Base-by-base conservation (phyloP, 805 yeast species). In the Candida piceae region DNA sequence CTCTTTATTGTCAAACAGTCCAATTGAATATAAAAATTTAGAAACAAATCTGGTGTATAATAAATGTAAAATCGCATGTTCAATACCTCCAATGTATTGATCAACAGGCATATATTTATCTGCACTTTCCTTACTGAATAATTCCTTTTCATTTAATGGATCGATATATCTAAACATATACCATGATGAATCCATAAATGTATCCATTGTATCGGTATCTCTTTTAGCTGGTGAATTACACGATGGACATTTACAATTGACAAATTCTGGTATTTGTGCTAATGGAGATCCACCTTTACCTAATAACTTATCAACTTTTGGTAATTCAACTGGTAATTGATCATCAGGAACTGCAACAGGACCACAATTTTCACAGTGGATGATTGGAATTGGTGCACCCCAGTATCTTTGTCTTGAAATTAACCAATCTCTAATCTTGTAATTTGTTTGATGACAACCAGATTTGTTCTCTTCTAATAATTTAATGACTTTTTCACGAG, bases 131-230 rank as follows among this genome's bases (percentile, higher is more conserved):
- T 57, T 60, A 20, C 52, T 62, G 51, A 90, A 87, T 1, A 86
- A 84, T 28, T 54, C 45, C 0, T 49, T 32, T 0, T 50, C 42
- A 57, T 93, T 90, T 22, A 76, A 62, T 0, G 95, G 67, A 56
- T 93, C 97, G 2, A 80, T 61, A 50, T 76, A 89, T 41, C 98
- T 72, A 64, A 93, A 80, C 58, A 74, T 85, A 60, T 93, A 93
- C 98, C 98, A 93, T 3, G 97, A 88, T 13, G 95, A 84, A 61
- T 93, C 98, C 78, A 93, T 90, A 54, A 93, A 93, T 0, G 98
- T 93, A 55, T 93, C 98, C 98, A 93, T 90, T 0, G 98, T 93
- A 53, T 93, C 98, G 0, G 97, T 86, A 46, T 93, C 98, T 50
- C 98, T 72, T 39, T 73, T 77, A 0, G 96, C 95, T 15, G 67